Evolutionary conservation across 2,329 filamentous ascomycete genomes (phyloP).

Genomic region (Fusarium floridanum): DNA sequence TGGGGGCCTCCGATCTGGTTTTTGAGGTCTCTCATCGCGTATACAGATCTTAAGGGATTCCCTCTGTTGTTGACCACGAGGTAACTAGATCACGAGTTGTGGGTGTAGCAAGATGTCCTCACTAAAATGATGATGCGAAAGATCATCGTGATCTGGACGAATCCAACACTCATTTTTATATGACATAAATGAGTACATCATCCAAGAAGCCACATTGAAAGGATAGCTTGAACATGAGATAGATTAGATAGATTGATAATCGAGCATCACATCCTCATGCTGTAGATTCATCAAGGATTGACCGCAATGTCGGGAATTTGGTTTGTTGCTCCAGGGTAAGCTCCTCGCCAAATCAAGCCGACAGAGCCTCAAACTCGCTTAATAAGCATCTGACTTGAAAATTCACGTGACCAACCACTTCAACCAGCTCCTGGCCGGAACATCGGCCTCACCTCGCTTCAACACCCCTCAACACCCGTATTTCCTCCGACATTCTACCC

Average conservation of each 20-base stretch:
- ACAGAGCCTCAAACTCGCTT: neutral
- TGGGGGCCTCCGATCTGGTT: neutral
- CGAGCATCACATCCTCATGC: neutral
- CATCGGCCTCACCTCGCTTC: slow-evolving; percentile 57
- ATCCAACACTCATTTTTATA: neutral
- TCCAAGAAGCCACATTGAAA: neutral
- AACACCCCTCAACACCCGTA: slow-evolving; percentile 53
- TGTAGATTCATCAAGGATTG: neutral
- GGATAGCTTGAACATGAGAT: neutral
- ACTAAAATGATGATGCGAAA: neutral
- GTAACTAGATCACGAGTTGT: neutral
- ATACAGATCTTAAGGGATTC: neutral
- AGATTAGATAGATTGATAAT: neutral
- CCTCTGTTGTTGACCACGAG: neutral
- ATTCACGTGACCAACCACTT: slow-evolving; percentile 20
- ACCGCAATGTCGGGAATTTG: neutral
- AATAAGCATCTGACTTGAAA: neutral
- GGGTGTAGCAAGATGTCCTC: neutral
- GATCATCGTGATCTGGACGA: neutral
- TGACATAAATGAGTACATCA: neutral
- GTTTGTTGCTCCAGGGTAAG: slow-evolving; percentile 11
- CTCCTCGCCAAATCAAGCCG: neutral
- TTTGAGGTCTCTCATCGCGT: neutral
- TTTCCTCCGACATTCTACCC: slow-evolving; percentile 60
- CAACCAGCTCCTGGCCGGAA: slow-evolving; percentile 35